phyloP scores from a whole-genome alignment of 306 rosid genomes.

The Heteromeles arbutifolia region DNA sequence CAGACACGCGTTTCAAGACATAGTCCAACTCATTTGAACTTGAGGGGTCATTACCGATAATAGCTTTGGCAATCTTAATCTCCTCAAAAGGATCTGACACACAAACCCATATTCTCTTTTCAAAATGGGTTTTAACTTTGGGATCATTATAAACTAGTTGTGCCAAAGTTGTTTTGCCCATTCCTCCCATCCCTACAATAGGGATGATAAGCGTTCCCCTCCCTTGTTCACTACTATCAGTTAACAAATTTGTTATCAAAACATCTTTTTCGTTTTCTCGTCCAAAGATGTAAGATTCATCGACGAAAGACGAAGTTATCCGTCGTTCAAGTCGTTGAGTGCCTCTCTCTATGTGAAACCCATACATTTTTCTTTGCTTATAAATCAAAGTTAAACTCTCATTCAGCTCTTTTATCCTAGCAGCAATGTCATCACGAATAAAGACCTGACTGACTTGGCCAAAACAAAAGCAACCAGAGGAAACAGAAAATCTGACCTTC shows the following conservation, averaged over 20 bases:
- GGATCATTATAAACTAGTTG: background rate
- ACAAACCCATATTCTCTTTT: background rate
- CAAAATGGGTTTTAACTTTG: background rate
- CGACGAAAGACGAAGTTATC: too few species aligned
- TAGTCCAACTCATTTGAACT: background rate
- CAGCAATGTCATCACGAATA: too few species aligned
- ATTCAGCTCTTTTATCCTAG: too few species aligned
- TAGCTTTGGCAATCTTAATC: background rate
- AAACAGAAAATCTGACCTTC: too few species aligned
- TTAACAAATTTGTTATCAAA: background rate
- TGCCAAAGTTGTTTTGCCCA: background rate
- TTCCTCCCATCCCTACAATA: background rate
- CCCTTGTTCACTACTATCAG: background rate
- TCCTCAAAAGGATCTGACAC: background rate
- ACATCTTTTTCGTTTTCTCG: too few species aligned
- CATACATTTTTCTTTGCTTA: too few species aligned
- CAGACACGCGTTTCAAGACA: fast-evolving
- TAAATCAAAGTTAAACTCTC: too few species aligned
- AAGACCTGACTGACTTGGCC: too few species aligned
- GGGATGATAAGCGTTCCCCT: background rate
- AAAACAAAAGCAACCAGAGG: too few species aligned
- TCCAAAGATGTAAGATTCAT: too few species aligned
- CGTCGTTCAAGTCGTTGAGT: too few species aligned
- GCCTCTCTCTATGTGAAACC: too few species aligned
- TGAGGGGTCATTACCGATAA: fast-evolving